These are phyloP conservation scores for Aspergillus tanneri DNA, from an alignment of 2,329 filamentous ascomycete genomes.

Conservation along the genomic window DNA sequence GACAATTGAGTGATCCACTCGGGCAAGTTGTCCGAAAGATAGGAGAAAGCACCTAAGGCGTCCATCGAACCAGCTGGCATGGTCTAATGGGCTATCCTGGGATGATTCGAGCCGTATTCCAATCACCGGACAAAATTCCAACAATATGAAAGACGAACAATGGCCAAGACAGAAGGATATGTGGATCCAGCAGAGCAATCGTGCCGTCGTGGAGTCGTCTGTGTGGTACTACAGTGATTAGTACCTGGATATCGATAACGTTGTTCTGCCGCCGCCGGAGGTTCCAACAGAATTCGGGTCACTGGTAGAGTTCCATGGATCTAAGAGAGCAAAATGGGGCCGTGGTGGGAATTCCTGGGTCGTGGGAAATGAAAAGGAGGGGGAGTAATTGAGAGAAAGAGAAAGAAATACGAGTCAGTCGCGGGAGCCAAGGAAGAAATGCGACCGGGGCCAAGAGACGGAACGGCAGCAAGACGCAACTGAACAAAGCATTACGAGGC, in stretches of 20 bases:
- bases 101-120: background rate
- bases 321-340: conserved; percentile 5
- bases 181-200: conserved; percentile 3
- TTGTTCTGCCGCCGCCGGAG: background rate
- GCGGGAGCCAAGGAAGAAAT: background rate
- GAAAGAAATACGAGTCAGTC: conserved; percentile 2
- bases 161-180: background rate
- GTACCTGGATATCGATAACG: background rate
- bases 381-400: conserved; percentile 5
- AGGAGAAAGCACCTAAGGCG: conserved; percentile 46
- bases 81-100: background rate
- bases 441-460: conserved; percentile 4
- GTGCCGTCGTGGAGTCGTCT: conserved; percentile 17
- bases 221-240: background rate
- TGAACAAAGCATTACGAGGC: background rate
- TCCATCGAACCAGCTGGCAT: conserved; percentile 34
- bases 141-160: background rate
- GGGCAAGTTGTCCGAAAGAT: conserved; percentile 46
- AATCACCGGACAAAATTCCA: background rate
- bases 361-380: conserved; percentile 17
- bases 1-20: conserved; percentile 46
- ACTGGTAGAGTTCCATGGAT: conserved; percentile 2
- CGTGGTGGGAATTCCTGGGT: too few species aligned
- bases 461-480: background rate
- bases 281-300: background rate